phyloP scores from a whole-genome alignment of 768 basidiomycete genomes.

The Tephrocybe sp. region DNA sequence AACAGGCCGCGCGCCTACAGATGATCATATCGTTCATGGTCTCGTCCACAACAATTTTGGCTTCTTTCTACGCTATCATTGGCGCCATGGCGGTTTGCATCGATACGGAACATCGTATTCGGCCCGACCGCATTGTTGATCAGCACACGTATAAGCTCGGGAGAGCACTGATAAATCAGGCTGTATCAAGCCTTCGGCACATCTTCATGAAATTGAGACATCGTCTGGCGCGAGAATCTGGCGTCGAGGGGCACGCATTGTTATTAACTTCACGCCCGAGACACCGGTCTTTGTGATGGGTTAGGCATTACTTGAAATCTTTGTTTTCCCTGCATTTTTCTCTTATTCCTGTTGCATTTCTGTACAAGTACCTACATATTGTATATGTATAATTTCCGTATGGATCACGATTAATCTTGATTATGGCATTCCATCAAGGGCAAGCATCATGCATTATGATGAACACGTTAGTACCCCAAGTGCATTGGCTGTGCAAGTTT shows the following conservation, averaged over 20 bases:
- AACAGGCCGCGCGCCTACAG: constrained; percentile 82
- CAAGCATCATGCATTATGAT: too few species aligned
- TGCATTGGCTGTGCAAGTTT: too few species aligned
- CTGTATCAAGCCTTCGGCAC: neutral
- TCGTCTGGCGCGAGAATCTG: neutral
- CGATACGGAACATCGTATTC: constrained; percentile 64
- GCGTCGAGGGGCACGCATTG: neutral
- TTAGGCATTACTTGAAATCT: too few species aligned
- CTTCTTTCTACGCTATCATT: constrained; percentile 62
- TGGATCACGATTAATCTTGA: too few species aligned
- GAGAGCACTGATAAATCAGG: constrained; percentile 14
- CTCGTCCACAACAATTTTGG: constrained; percentile 69
- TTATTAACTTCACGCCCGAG: neutral
- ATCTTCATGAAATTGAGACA: neutral
- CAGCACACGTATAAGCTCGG: constrained; percentile 24
- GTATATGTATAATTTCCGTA: too few species aligned
- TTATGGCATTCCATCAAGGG: too few species aligned
- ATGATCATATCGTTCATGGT: constrained; percentile 98
- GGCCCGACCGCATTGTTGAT: constrained; percentile 60
- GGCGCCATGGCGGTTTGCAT: constrained; percentile 60
- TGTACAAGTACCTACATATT: too few species aligned
- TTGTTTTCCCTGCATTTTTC: too few species aligned
- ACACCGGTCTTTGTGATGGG: too few species aligned
- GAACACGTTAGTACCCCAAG: too few species aligned
- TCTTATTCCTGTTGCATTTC: too few species aligned